Evolutionary conservation across 352 stramenopile genomes (phyloP).

Genomic region (Phytopythium oedochilum): DNA sequence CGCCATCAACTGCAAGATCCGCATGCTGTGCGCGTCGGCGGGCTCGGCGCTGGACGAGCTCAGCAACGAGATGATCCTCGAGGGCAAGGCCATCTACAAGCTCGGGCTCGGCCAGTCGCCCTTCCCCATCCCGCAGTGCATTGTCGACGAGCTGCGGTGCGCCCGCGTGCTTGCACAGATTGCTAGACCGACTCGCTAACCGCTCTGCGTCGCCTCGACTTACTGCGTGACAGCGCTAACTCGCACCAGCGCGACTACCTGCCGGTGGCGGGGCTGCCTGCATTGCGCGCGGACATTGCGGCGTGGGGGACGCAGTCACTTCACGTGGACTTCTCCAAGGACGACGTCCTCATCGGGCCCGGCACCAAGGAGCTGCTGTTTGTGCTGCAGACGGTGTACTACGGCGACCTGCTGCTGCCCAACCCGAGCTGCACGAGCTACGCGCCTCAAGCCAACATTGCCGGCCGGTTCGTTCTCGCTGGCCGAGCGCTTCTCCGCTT

Average conservation of each 20-base stretch:
- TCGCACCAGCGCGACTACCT: slow-evolving; percentile 83
- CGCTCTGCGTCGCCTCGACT: too few species aligned
- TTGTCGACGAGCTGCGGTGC: slow-evolving; percentile 83
- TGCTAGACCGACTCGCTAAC: neutral
- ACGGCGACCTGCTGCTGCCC: slow-evolving; percentile 78
- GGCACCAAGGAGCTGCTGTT: slow-evolving; percentile 88
- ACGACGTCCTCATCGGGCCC: slow-evolving; percentile 83
- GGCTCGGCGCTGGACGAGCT: slow-evolving; percentile 79
- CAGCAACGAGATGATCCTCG: slow-evolving; percentile 80
- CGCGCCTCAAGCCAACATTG: slow-evolving; percentile 80
- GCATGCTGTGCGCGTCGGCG: slow-evolving; percentile 76
- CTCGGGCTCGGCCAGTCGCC: slow-evolving; percentile 80
- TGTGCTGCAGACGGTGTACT: slow-evolving; percentile 87
- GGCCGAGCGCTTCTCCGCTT: too few species aligned
- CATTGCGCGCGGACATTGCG: slow-evolving; percentile 76
- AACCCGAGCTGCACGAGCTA: slow-evolving; percentile 87
- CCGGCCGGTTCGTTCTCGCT: slow-evolving; percentile 45
- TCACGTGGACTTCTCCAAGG: slow-evolving; percentile 54
- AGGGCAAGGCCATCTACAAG: slow-evolving; percentile 84
- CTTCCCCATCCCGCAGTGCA: slow-evolving; percentile 84
- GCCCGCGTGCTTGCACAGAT: slow-evolving; percentile 5
- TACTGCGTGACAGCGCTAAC: slow-evolving; percentile 73
- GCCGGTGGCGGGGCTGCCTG: slow-evolving; percentile 66
- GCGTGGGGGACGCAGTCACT: slow-evolving; percentile 54
- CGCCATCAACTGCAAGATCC: slow-evolving; percentile 86